phyloP scores from a whole-genome alignment of 2,329 filamentous ascomycete genomes.

The Xylaria polymorpha region DNA sequence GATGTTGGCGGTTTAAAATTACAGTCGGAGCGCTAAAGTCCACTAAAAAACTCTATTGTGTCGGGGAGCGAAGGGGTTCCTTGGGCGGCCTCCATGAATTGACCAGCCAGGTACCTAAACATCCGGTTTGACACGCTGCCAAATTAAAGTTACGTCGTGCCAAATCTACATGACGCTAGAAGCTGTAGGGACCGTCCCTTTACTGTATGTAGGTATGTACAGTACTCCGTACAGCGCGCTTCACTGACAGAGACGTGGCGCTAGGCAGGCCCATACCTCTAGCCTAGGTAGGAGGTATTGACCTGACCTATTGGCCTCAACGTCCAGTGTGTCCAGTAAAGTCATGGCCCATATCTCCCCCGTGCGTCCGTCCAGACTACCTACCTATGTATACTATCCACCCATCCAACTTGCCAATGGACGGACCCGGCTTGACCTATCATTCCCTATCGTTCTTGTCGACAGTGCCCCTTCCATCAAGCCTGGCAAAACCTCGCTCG shows the following conservation, averaged over 20 bases:
- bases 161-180: not conserved
- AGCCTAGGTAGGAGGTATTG: too few relatives aligned
- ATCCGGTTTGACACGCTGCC: not conserved
- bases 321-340: slow-evolving; percentile 19
- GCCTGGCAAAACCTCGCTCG: slow-evolving; percentile 21
- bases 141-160: slow-evolving; percentile 2
- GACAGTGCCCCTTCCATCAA: slow-evolving; percentile 26
- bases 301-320: slow-evolving; percentile 21
- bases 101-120: not conserved
- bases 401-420: slow-evolving; percentile 28
- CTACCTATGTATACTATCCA: slow-evolving; percentile 22
- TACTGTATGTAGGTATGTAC: too few relatives aligned
- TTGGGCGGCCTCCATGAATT: slow-evolving; percentile 13
- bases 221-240: not conserved
- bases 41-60: not conserved
- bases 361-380: not conserved
- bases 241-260: slow-evolving; percentile 6
- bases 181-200: not conserved
- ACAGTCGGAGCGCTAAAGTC: slow-evolving; percentile 24
- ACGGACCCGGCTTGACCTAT: slow-evolving; percentile 6
- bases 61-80: not conserved
- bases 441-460: slow-evolving; percentile 9
- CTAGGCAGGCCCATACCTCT: slow-evolving; percentile 21
- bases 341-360: slow-evolving; percentile 2
- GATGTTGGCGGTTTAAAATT: slow-evolving; percentile 13